A percentile compares a stretch with the other conserved stretches of the same genome.
Evolutionary conservation across 2,329 filamentous ascomycete genomes (phyloP).

Genomic region (Corniculantispora saksenae): DNA sequence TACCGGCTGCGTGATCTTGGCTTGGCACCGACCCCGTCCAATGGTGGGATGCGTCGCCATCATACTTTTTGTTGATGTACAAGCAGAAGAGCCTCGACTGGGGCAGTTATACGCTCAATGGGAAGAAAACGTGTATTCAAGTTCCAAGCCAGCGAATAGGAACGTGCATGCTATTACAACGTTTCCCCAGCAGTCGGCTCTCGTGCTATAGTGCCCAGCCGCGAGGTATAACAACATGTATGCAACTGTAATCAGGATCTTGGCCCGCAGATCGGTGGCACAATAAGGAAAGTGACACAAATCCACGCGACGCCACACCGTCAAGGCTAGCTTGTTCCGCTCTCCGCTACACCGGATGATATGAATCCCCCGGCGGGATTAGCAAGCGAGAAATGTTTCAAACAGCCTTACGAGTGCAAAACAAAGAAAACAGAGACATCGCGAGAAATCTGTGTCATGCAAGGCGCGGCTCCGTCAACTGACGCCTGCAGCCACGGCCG

Average conservation of each 20-base stretch:
- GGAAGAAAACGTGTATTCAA: background rate
- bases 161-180: background rate
- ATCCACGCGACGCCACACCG: background rate
- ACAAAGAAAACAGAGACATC: background rate
- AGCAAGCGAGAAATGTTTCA: background rate
- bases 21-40: background rate
- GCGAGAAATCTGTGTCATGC: background rate
- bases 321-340: background rate
- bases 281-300: background rate
- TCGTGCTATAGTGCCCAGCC: background rate
- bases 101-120: too few relatives aligned
- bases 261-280: conserved; percentile 6
- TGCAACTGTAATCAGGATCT: background rate
- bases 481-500: background rate
- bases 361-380: background rate
- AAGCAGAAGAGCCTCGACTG: too few relatives aligned
- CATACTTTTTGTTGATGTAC: too few relatives aligned
- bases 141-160: background rate
- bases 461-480: background rate
- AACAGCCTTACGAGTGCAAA: background rate
- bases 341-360: background rate
- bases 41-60: too few relatives aligned
- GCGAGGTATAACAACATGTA: background rate
- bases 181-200: background rate
- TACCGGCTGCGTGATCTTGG: background rate